Percentiles rank a stretch among this genome's conserved stretches.
Evolutionary conservation across 2,329 filamentous ascomycete genomes (phyloP).

Genomic region (Exophiala sp.): DNA sequence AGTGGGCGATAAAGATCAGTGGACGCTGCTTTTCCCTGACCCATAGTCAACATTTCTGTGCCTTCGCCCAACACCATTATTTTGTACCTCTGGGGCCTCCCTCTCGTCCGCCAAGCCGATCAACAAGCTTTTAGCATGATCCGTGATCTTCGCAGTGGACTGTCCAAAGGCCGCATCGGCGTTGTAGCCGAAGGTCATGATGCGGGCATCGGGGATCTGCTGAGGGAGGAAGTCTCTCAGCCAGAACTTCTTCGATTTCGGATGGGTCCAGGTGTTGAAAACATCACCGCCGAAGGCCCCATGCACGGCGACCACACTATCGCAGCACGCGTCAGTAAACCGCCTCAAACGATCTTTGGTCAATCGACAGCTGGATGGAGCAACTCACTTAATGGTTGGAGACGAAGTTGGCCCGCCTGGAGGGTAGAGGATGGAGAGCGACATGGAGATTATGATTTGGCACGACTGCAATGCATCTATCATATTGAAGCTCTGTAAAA

Average conservation of each 20-base stretch:
- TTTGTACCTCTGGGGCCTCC: not conserved
- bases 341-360: not conserved
- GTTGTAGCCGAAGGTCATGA: constrained; percentile 30
- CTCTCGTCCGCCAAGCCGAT: constrained; percentile 24
- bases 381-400: not conserved
- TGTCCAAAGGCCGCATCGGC: constrained; percentile 31
- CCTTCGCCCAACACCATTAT: not conserved
- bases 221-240: constrained; percentile 18
- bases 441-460: too few relatives aligned
- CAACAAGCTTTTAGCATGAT: constrained; percentile 35
- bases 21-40: constrained; percentile 16
- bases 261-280: constrained; percentile 35
- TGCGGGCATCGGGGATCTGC: constrained; percentile 16
- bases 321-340: not conserved
- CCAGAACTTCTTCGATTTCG: constrained; percentile 15
- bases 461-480: too few relatives aligned
- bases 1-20: constrained; percentile 33
- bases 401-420: not conserved
- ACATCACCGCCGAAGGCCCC: constrained; percentile 35
- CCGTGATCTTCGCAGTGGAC: constrained; percentile 35
- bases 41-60: not conserved
- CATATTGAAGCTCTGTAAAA: too few relatives aligned
- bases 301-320: constrained; percentile 38
- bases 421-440: not conserved
- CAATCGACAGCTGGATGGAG: not conserved